These are phyloP conservation scores for Eucalyptus dawsonii DNA, from an alignment of 345 rosid species.

Conservation along the genomic window DNA sequence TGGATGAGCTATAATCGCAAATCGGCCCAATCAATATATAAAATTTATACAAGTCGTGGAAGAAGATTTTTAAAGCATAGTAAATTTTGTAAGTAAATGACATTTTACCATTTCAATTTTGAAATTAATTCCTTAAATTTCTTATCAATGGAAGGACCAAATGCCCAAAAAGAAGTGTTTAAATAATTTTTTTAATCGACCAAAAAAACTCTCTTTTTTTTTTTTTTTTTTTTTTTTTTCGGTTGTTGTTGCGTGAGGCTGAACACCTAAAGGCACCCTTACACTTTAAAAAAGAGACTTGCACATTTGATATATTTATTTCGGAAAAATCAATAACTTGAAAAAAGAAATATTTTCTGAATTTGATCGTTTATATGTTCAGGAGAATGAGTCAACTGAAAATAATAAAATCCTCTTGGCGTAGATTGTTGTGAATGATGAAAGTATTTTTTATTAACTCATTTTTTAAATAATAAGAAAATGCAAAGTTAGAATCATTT, in stretches of 20 bases:
- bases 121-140: not conserved
- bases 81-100: not conserved
- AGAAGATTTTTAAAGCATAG: not conserved
- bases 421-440: fast-evolving
- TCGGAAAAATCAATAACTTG: not conserved
- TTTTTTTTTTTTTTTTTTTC: not conserved
- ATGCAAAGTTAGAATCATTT: not conserved
- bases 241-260: not conserved
- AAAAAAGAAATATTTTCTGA: too few relatives aligned
- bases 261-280: not conserved
- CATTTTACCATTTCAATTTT: not conserved
- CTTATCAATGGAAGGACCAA: not conserved
- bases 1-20: not conserved
- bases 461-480: not conserved
- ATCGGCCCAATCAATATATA: not conserved
- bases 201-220: too few relatives aligned
- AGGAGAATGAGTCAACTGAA: not conserved
- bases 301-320: fast-evolving
- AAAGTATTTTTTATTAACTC: not conserved
- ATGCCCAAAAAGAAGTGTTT: not conserved
- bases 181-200: not conserved
- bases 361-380: too few relatives aligned
- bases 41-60: not conserved
- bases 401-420: not conserved
- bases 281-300: not conserved